Conservation (phyloP, 2,329 filamentous ascomycete species). For the Xylaria arbuscula region DNA sequence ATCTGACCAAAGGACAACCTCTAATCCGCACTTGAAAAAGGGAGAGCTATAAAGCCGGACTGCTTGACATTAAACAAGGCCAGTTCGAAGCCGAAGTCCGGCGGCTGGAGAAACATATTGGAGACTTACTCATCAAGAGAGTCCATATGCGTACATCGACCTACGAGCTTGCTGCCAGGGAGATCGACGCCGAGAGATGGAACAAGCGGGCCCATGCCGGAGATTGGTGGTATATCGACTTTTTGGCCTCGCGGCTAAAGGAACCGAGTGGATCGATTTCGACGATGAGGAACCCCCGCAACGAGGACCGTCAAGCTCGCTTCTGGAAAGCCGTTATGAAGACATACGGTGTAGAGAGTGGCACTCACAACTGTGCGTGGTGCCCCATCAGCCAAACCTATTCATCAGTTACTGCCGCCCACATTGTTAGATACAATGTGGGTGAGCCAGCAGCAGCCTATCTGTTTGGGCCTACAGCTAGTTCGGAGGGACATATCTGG, state of each 20-base stretch:
- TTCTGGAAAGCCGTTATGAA: constrained; percentile 10
- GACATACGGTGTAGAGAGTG: constrained; percentile 13
- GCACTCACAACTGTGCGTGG: no score
- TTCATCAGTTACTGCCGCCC: background rate
- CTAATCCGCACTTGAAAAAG: background rate
- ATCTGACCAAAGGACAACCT: background rate
- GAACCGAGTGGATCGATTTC: background rate
- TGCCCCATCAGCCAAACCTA: constrained; percentile 8
- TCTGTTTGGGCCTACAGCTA: constrained; percentile 12
- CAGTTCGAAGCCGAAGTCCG: background rate
- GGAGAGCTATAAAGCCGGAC: background rate
- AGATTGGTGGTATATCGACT: constrained; percentile 5
- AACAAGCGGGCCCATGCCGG: constrained; percentile 5
- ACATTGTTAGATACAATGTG: constrained; percentile 26
- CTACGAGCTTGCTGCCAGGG: constrained; percentile 16
- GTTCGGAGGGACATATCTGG: constrained; percentile 13
- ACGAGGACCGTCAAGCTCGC: background rate
- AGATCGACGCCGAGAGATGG: constrained; percentile 7
- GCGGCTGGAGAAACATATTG: background rate
- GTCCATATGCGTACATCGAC: constrained; percentile 13
- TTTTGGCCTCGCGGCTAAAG: background rate
- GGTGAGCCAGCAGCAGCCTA: constrained; percentile 11
- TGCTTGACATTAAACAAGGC: background rate
- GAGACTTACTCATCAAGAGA: constrained; percentile 2
- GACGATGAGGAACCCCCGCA: background rate